Evolutionary conservation across 1,284 basidiomycete species (phyloP).

Genomic region (Leccinum angustisporum): DNA sequence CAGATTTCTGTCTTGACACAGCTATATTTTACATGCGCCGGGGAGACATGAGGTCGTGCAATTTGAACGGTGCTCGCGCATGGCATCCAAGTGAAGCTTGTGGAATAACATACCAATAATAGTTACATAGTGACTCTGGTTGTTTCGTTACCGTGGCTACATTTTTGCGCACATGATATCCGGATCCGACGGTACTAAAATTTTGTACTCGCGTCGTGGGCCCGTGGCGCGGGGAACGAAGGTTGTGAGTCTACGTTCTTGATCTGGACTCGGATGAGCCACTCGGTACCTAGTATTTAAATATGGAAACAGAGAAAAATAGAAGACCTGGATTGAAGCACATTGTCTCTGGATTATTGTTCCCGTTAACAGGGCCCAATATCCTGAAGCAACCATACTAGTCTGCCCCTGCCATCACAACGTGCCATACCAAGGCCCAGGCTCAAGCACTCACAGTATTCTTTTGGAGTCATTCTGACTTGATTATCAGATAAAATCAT

Average conservation of each 20-base stretch:
- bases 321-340: not conserved
- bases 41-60: not conserved
- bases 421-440: constrained; percentile 1
- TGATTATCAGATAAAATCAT: not conserved
- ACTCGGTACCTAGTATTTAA: not conserved
- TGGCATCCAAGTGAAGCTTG: no score
- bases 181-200: not conserved
- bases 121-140: not conserved
- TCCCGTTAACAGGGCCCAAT: not conserved
- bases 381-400: not conserved
- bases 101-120: not conserved
- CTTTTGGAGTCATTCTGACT: not conserved
- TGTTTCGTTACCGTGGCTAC: not conserved
- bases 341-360: not conserved
- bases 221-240: not conserved
- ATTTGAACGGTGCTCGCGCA: no score
- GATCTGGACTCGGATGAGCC: not conserved
- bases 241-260: not conserved
- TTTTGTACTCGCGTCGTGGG: not conserved
- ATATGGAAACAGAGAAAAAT: not conserved
- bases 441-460: not conserved
- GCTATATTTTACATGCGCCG: not conserved
- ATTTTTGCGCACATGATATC: not conserved
- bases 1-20: not conserved
- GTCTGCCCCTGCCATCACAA: not conserved